Percentiles rank a stretch among this genome's conserved stretches.
Evolutionary conservation across 345 rosid species (phyloP).

Genomic region (Leavenworthia alabamica): DNA sequence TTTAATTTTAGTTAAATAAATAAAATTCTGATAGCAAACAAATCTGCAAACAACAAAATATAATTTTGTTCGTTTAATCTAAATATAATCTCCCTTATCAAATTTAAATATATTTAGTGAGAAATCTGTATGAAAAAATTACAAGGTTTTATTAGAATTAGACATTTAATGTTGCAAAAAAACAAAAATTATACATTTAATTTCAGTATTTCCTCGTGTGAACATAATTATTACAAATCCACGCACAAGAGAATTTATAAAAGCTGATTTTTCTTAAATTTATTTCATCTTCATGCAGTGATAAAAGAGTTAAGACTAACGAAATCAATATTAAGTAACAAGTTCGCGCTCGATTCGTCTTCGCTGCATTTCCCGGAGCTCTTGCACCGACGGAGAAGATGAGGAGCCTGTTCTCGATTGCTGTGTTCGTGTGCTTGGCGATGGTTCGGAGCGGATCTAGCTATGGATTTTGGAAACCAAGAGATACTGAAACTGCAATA

Average conservation of each 20-base stretch:
- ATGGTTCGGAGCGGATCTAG: constrained; percentile 40
- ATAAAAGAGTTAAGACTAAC: neutral
- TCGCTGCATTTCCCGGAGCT: constrained; percentile 5
- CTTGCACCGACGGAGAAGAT: neutral
- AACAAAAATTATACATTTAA: neutral
- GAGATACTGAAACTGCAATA: constrained; percentile 22
- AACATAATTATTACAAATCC: constrained; percentile 21
- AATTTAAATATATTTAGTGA: neutral
- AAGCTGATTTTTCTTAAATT: neutral
- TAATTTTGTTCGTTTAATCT: neutral
- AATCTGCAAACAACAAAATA: neutral
- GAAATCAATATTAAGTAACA: neutral
- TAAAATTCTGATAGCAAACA: neutral
- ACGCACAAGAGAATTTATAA: neutral
- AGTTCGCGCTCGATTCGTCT: constrained; percentile 19
- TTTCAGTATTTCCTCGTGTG: constrained; percentile 22
- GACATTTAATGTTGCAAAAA: neutral
- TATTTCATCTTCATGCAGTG: constrained; percentile 5
- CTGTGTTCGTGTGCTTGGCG: constrained; percentile 15
- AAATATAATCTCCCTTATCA: neutral
- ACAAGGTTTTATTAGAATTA: neutral
- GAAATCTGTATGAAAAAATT: neutral
- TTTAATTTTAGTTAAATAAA: too few relatives aligned
- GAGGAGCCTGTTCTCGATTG: neutral
- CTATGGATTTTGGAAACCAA: constrained; percentile 26